These are phyloP conservation scores for Pythium monospermum DNA, from an alignment of 352 stramenopile genomes.

Conservation along the genomic window DNA sequence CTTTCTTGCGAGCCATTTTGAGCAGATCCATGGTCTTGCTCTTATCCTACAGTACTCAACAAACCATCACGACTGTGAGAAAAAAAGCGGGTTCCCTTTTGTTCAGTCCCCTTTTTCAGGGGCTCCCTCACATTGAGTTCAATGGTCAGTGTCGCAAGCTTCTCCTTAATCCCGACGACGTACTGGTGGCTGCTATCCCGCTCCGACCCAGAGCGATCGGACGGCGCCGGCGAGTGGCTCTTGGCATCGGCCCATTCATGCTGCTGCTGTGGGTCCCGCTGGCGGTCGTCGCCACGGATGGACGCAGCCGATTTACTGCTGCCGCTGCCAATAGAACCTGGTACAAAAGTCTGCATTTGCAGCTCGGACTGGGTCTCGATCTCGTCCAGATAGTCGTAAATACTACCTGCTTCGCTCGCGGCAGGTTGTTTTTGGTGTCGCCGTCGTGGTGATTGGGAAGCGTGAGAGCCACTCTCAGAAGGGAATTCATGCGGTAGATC, in stretches of 20 bases:
- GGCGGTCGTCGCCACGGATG: slow-evolving; percentile 7
- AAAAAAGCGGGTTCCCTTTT: too few relatives aligned
- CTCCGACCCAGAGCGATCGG: slow-evolving; percentile 30
- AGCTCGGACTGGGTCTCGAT: slow-evolving; percentile 57
- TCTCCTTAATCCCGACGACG: slow-evolving; percentile 72
- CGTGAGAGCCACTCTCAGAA: slow-evolving; percentile 25
- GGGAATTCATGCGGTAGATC: slow-evolving; percentile 27
- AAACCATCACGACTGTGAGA: background rate
- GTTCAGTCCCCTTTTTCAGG: too few relatives aligned
- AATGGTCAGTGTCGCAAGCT: slow-evolving; percentile 71
- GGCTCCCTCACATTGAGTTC: slow-evolving; percentile 74
- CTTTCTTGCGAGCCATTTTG: slow-evolving; percentile 69
- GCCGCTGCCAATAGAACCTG: slow-evolving; percentile 12
- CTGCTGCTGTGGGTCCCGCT: slow-evolving; percentile 10
- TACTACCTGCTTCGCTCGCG: slow-evolving; percentile 38
- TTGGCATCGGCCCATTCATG: slow-evolving; percentile 32
- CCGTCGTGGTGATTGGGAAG: slow-evolving; percentile 23
- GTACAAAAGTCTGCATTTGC: slow-evolving; percentile 34
- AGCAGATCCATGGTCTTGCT: slow-evolving; percentile 82
- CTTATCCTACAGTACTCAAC: slow-evolving; percentile 45
- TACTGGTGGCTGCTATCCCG: slow-evolving; percentile 47
- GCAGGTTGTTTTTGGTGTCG: too few relatives aligned
- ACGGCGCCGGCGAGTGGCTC: slow-evolving; percentile 21
- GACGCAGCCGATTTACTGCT: slow-evolving; percentile 5
- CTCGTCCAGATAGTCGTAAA: slow-evolving; percentile 79